phyloP scores from a whole-genome alignment of 345 rosid genomes.

The Bruguiera sexangula region DNA sequence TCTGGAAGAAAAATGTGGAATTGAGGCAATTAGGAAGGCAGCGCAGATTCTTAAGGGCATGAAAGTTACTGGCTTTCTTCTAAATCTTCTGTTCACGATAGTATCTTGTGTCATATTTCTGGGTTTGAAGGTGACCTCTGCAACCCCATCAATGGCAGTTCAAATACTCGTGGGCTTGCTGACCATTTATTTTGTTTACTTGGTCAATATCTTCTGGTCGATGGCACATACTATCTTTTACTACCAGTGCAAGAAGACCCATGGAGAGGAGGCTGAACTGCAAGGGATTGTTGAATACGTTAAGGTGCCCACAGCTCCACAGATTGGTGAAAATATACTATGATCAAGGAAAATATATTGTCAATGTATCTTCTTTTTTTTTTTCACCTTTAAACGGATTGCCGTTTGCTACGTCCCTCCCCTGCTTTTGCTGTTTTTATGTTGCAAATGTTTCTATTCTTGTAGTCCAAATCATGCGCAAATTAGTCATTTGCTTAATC shows the following conservation, averaged over 20 bases:
- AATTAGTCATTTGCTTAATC: too few species aligned
- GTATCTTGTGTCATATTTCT: conserved; percentile 11
- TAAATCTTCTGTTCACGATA: conserved; percentile 34
- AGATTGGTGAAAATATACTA: conserved; percentile 13
- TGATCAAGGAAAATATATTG: conserved; percentile 2
- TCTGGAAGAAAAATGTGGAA: conserved; percentile 49
- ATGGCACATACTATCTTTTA: conserved; percentile 43
- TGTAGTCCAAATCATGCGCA: too few species aligned
- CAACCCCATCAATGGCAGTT: conserved; percentile 2
- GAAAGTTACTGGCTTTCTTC: conserved; percentile 39
- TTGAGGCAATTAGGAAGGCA: conserved; percentile 60
- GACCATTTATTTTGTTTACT: conserved; percentile 13
- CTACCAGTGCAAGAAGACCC: conserved; percentile 40
- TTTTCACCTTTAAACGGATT: too few species aligned
- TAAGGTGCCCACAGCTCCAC: conserved; percentile 31
- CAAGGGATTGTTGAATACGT: conserved; percentile 32
- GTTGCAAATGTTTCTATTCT: too few species aligned
- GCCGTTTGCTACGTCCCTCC: too few species aligned
- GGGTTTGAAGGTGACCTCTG: conserved; percentile 9
- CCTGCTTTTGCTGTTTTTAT: too few species aligned
- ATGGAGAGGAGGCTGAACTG: conserved; percentile 45
- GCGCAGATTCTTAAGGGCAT: conserved; percentile 45
- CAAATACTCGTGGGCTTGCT: conserved; percentile 22
- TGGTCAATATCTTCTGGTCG: conserved; percentile 32
- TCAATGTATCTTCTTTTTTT: too few species aligned